Conservation (phyloP, 2,329 filamentous ascomycete genomes). For the Neopestalotiopsis sp. region DNA sequence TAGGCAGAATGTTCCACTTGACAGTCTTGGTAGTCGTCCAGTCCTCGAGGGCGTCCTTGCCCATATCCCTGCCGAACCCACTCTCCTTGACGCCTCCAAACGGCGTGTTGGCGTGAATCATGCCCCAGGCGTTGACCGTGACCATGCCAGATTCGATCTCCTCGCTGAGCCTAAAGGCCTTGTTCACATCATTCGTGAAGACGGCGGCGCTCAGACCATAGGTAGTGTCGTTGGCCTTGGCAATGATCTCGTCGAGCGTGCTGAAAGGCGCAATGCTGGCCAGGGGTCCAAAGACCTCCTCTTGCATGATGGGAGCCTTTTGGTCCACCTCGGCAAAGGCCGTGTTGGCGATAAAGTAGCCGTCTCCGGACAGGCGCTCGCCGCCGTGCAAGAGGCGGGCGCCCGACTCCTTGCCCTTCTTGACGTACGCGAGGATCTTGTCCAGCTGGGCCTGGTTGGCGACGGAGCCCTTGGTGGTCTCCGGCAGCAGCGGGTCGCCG, state of each 20-base stretch:
- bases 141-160: constrained; percentile 10
- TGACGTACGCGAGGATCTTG: neutral
- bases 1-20: constrained; percentile 11
- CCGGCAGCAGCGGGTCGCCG: constrained; percentile 26
- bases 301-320: constrained; percentile 19
- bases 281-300: constrained; percentile 27
- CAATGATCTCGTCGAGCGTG: constrained; percentile 67
- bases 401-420: neutral
- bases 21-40: constrained; percentile 9
- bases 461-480: constrained; percentile 12
- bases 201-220: neutral
- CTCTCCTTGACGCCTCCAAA: constrained; percentile 12
- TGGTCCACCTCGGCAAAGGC: constrained; percentile 21
- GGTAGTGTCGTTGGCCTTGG: constrained; percentile 60
- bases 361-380: constrained; percentile 7
- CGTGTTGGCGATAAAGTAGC: constrained; percentile 24
- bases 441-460: constrained; percentile 13
- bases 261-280: constrained; percentile 64
- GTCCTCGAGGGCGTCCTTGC: constrained; percentile 9
- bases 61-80: constrained; percentile 7
- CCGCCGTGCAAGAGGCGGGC: constrained; percentile 10
- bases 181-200: constrained; percentile 11
- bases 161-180: neutral
- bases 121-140: constrained; percentile 4
- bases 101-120: constrained; percentile 3